Percentiles rank a stretch among this genome's conserved stretches.
Conservation (phyloP, 495 filamentous ascomycete species). For the Aspergillus olivimuriae region DNA sequence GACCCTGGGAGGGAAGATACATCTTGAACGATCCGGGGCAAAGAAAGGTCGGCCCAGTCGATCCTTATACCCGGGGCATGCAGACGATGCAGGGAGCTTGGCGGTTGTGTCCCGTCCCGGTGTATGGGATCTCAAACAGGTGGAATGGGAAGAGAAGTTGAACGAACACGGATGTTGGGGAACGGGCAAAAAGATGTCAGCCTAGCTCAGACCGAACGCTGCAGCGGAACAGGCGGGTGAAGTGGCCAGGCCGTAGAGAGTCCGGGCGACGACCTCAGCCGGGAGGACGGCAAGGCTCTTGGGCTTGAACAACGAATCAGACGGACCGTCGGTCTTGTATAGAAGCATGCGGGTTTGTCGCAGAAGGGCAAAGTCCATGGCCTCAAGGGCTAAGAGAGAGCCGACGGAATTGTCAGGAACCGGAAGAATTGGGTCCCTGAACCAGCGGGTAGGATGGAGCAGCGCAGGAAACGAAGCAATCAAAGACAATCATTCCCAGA, state of each 20-base stretch:
- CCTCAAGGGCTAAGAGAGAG: neutral
- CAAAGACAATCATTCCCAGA: neutral
- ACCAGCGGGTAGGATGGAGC: neutral
- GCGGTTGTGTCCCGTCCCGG: no score
- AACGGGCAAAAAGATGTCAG: neutral
- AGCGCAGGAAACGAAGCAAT: neutral
- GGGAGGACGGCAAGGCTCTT: no score
- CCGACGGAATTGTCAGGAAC: neutral
- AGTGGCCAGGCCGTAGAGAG: conserved; percentile 4
- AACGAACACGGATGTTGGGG: neutral
- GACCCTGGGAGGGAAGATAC: conserved; percentile 14
- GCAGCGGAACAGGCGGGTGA: conserved; percentile 11
- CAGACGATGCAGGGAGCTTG: no score
- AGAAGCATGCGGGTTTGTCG: neutral
- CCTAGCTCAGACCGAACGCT: conserved; percentile 6
- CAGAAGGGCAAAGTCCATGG: neutral
- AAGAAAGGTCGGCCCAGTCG: conserved; percentile 6
- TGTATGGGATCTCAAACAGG: no score
- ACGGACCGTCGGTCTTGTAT: neutral
- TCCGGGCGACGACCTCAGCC: conserved; percentile 1
- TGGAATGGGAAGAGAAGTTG: neutral
- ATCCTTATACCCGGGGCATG: conserved; percentile 10
- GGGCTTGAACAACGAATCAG: no score
- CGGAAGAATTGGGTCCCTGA: neutral
- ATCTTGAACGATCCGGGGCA: conserved; percentile 10